Percentiles rank a stretch among this genome's conserved stretches.
Conservation (phyloP, 192 early-diverging fungal species). For the Backusella tuberculispora region DNA sequence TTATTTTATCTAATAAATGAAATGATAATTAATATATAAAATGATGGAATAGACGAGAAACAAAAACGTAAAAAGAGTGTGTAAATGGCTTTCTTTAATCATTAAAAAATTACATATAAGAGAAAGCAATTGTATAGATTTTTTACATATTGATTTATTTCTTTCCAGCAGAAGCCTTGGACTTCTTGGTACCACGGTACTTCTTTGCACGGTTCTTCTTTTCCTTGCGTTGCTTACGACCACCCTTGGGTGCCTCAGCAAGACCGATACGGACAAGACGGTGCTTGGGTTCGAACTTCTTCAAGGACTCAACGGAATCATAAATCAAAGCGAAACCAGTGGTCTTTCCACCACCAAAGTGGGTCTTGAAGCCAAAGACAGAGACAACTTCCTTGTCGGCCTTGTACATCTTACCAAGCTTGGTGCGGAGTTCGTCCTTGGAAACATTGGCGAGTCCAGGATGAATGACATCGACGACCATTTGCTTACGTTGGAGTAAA, state of each 20-base stretch:
- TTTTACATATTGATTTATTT: conserved; percentile 49
- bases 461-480: conserved; percentile 96
- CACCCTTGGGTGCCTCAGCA: conserved; percentile 68
- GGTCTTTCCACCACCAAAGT: conserved; percentile 95
- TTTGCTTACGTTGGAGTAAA: conserved; percentile 95
- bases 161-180: conserved; percentile 67
- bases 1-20: too few relatives aligned
- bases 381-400: conserved; percentile 86
- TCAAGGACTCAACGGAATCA: conserved; percentile 89
- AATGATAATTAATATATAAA: too few relatives aligned
- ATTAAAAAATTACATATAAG: too few relatives aligned
- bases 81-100: too few relatives aligned
- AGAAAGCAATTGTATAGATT: too few relatives aligned
- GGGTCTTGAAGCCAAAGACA: conserved; percentile 94
- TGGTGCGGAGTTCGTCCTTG: conserved; percentile 91
- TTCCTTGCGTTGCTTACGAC: conserved; percentile 99
- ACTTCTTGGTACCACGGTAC: conserved; percentile 96
- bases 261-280: conserved; percentile 80
- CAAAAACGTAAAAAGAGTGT: too few relatives aligned
- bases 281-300: conserved; percentile 99
- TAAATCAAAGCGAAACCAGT: conserved; percentile 97
- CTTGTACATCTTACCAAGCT: conserved; percentile 96
- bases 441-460: conserved; percentile 91
- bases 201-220: conserved; percentile 99
- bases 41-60: too few relatives aligned